Conservation (phyloP, 352 stramenopile genomes). For the Achlya hypogyna region DNA sequence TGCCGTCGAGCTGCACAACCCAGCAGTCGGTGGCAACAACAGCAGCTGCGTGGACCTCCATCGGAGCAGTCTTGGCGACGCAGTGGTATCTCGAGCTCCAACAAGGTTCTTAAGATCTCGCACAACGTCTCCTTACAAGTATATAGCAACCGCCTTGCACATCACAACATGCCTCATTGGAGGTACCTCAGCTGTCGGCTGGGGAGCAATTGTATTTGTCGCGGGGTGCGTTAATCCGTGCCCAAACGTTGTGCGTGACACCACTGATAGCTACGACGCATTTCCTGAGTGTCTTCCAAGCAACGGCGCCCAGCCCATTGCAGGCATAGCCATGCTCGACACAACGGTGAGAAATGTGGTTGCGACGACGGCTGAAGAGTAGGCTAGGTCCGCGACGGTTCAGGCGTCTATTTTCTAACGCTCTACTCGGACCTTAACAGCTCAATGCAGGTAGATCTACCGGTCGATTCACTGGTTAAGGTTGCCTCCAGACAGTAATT, state of each 20-base stretch:
- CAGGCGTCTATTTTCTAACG: slow-evolving; percentile 9
- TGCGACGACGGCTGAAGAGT: not conserved
- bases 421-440: slow-evolving; percentile 7
- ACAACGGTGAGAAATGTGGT: not conserved
- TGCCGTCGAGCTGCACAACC: not conserved
- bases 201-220: slow-evolving; percentile 6
- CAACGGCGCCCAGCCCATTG: not conserved
- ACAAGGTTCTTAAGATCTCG: not conserved
- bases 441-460: not conserved
- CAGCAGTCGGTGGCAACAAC: not conserved
- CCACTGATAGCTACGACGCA: not conserved
- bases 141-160: not conserved
- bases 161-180: too few relatives aligned
- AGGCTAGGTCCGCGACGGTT: not conserved
- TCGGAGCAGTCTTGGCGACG: not conserved
- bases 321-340: slow-evolving; percentile 9
- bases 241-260: not conserved
- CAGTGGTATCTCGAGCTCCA: not conserved
- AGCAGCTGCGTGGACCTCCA: not conserved
- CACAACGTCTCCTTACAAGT: not conserved
- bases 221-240: slow-evolving; percentile 17
- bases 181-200: too few relatives aligned
- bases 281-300: not conserved
- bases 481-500: not conserved
- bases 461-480: not conserved